Percentiles rank a stretch among this genome's conserved stretches.
Evolutionary conservation across 345 rosid species (phyloP).

Genomic region (Citrus sinensis): DVS_A1.0 CM039168.1:219001-219500

Average conservation of each 20-base stretch:
- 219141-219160: background rate
- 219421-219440: too few relatives aligned
- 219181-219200: background rate
- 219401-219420: too few relatives aligned
- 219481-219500: background rate
- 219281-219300: too few relatives aligned
- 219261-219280: too few relatives aligned
- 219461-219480: background rate
- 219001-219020: background rate
- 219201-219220: background rate
- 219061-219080: background rate
- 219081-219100: background rate
- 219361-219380: accelerated
- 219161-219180: background rate
- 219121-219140: background rate
- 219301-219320: too few relatives aligned
- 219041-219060: background rate
- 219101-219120: background rate
- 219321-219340: too few relatives aligned
- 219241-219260: background rate
- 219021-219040: background rate
- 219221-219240: background rate
- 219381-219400: too few relatives aligned
- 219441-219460: background rate
- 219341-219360: too few relatives aligned